A percentile compares a stretch with the other conserved stretches of the same genome.
phyloP scores from a whole-genome alignment of 257 asterid species.

The Salvia splendens region DNA sequence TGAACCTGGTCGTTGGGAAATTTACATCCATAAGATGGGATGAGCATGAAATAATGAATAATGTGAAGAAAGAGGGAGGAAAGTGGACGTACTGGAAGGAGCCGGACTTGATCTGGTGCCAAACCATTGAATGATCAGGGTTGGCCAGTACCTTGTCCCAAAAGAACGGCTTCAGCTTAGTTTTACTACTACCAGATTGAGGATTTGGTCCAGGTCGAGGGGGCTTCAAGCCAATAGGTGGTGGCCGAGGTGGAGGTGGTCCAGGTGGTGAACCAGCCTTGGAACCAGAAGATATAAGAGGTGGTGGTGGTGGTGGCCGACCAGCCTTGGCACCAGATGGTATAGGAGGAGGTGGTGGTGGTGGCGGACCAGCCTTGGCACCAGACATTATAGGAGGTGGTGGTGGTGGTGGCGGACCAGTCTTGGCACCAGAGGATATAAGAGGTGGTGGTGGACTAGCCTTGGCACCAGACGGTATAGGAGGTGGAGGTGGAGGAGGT shows the following conservation, averaged over 20 bases:
- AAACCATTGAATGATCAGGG: slow-evolving; percentile 90
- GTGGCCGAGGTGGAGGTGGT: slow-evolving; percentile 62
- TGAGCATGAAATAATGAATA: slow-evolving; percentile 13
- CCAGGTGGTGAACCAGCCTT: slow-evolving; percentile 39
- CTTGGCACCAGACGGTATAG: too few relatives aligned
- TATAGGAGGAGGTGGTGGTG: too few relatives aligned
- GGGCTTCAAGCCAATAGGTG: slow-evolving; percentile 50
- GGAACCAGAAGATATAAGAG: slow-evolving; percentile 8
- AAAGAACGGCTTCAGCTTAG: slow-evolving; percentile 95
- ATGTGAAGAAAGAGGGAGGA: slow-evolving; percentile 21
- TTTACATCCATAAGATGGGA: slow-evolving; percentile 24
- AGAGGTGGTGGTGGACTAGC: too few relatives aligned
- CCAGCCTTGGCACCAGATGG: slow-evolving; percentile 32
- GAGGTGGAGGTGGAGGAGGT: slow-evolving; percentile 25
- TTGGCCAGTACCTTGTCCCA: slow-evolving; percentile 95
- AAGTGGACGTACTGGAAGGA: slow-evolving; percentile 76
- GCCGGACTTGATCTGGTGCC: slow-evolving; percentile 94
- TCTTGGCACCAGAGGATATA: too few relatives aligned
- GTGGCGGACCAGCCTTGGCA: too few relatives aligned
- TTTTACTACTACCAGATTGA: slow-evolving; percentile 55
- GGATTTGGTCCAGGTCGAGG: slow-evolving; percentile 51
- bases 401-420: too few relatives aligned
- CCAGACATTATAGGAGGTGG: too few relatives aligned
- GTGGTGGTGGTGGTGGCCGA: slow-evolving; percentile 36
- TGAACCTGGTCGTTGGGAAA: slow-evolving; percentile 58